Conservation (phyloP, 768 basidiomycete species). For the Boletus sensibilis region DNA sequence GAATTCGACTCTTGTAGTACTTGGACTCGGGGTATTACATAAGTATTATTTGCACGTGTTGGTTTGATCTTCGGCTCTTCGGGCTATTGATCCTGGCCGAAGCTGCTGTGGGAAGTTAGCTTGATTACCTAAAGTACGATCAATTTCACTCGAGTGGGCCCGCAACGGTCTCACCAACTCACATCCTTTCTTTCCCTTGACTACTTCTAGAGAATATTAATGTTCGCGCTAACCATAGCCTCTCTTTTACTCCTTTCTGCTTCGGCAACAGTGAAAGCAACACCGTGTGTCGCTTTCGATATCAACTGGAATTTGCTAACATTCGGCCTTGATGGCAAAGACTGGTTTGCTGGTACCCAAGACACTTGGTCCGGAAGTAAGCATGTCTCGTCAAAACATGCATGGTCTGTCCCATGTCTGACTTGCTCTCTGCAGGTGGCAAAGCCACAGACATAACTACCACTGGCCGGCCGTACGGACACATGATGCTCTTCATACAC, state of each 20-base stretch:
- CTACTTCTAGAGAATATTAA: slow-evolving; percentile 17
- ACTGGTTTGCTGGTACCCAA: slow-evolving; percentile 77
- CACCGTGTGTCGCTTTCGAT: slow-evolving; percentile 79
- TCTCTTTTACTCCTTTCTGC: slow-evolving; percentile 51
- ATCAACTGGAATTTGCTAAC: slow-evolving; percentile 78
- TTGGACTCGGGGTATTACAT: too few species aligned
- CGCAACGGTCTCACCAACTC: neutral
- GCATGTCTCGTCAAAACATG: slow-evolving; percentile 10
- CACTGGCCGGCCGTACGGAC: slow-evolving; percentile 71
- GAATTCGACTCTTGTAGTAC: too few species aligned
- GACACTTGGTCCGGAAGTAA: slow-evolving; percentile 62
- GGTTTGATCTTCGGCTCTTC: neutral
- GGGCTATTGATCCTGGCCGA: too few species aligned
- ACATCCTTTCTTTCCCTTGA: neutral
- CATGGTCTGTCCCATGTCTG: neutral
- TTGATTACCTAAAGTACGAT: neutral
- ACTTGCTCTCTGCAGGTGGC: slow-evolving; percentile 19
- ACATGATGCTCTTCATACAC: neutral
- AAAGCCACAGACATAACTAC: slow-evolving; percentile 67
- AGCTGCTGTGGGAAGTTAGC: too few species aligned
- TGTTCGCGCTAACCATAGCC: slow-evolving; percentile 46
- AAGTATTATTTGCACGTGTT: too few species aligned
- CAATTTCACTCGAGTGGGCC: neutral
- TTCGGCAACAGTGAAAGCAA: slow-evolving; percentile 35
- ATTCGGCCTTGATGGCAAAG: slow-evolving; percentile 80